These are phyloP conservation scores for Leavenworthia alabamica DNA, from an alignment of 345 rosid genomes.

Conservation along the genomic window DNA sequence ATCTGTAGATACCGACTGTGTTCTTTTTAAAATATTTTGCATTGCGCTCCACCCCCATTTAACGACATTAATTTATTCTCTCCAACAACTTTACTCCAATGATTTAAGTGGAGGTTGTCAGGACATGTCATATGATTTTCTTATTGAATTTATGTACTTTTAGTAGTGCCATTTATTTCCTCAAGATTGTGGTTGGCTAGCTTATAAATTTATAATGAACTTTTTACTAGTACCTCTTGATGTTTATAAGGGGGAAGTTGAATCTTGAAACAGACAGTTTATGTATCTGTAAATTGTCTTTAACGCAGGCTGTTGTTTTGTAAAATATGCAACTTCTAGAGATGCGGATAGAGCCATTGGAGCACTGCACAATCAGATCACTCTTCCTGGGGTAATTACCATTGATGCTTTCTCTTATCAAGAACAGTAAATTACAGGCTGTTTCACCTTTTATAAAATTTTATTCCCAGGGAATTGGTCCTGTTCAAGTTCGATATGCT, in stretches of 20 bases:
- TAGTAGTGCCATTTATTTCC: conserved; percentile 5
- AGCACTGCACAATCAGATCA: conserved; percentile 88
- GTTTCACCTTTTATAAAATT: conserved; percentile 13
- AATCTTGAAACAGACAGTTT: conserved; percentile 36
- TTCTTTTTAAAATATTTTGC: neutral
- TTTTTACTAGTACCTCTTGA: conserved; percentile 8
- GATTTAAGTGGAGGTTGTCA: conserved; percentile 17
- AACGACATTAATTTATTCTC: conserved; percentile 7
- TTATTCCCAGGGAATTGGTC: conserved; percentile 76
- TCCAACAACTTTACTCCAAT: conserved; percentile 16
- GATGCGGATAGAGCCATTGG: conserved; percentile 96
- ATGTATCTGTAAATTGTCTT: conserved; percentile 25
- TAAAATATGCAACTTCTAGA: conserved; percentile 82
- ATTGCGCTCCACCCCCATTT: neutral
- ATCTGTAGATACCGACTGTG: neutral
- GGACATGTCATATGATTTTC: neutral
- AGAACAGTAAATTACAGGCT: neutral
- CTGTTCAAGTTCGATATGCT: conserved; percentile 96
- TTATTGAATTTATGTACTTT: conserved; percentile 1
- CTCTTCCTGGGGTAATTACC: conserved; percentile 83
- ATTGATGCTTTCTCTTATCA: conserved; percentile 2
- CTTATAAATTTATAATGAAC: conserved; percentile 12
- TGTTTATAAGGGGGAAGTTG: conserved; percentile 19
- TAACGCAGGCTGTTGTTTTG: conserved; percentile 96
- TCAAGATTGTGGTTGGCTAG: conserved; percentile 2